Evolutionary conservation across 225 moss, liverwort and hornwort species (phyloP).

Genomic region (Asterella californica): DNA sequence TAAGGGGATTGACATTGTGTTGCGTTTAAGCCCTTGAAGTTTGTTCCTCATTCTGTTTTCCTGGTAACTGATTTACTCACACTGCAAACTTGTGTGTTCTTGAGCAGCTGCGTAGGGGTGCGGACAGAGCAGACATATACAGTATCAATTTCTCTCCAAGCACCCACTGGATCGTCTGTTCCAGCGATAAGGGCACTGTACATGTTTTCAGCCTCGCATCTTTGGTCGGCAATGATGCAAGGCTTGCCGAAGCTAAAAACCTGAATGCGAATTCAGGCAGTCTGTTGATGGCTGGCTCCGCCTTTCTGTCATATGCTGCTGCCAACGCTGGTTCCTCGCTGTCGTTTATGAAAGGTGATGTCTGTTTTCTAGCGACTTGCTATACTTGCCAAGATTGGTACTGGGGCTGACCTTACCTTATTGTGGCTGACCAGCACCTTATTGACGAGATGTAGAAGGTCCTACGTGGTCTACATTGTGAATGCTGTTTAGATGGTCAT

Average conservation of each 20-base stretch:
- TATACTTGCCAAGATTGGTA: not conserved
- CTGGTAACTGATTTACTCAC: not conserved
- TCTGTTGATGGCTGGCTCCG: constrained; percentile 47
- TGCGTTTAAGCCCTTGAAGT: not conserved
- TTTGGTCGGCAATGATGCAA: constrained; percentile 45
- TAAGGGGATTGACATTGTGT: not conserved
- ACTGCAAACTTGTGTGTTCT: not conserved
- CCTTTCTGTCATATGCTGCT: constrained; percentile 46
- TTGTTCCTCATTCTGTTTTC: not conserved
- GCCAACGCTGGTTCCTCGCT: constrained; percentile 61
- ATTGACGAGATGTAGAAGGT: not conserved
- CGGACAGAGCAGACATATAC: constrained; percentile 73
- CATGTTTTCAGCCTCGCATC: constrained; percentile 68
- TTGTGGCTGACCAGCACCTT: no score
- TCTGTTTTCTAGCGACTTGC: not conserved
- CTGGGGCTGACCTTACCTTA: no score
- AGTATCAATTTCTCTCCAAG: constrained; percentile 73
- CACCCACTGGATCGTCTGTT: constrained; percentile 68
- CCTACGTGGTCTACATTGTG: not conserved
- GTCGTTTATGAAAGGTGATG: constrained; percentile 63
- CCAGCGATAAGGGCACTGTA: constrained; percentile 86
- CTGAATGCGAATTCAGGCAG: constrained; percentile 27
- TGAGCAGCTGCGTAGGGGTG: constrained; percentile 71
- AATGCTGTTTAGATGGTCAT: no score
- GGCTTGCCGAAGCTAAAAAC: constrained; percentile 37